Evolutionary conservation across 352 stramenopile genomes (phyloP).

Genomic region (Pythium myriotylum): DNA sequence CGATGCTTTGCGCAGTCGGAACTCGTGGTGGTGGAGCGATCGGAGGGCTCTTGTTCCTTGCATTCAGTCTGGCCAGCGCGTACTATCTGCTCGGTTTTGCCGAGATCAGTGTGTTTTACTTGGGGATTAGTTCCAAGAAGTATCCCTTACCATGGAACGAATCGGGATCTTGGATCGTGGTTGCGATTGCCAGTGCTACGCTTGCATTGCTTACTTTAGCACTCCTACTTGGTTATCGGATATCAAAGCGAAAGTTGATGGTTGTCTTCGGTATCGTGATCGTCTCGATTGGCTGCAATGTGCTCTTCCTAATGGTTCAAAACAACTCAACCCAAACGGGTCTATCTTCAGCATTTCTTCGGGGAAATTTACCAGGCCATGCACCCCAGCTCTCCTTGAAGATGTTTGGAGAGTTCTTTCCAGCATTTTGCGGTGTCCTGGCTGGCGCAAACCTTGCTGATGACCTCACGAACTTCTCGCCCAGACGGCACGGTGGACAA

Average conservation of each 20-base stretch:
- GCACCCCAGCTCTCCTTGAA: constrained; percentile 24
- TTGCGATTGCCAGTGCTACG: constrained; percentile 35
- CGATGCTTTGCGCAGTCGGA: constrained; percentile 31
- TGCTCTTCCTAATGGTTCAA: constrained; percentile 36
- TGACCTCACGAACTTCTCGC: constrained; percentile 2
- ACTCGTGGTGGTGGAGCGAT: constrained; percentile 40
- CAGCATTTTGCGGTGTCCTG: constrained; percentile 47
- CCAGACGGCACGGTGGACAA: background rate
- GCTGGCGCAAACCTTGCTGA: constrained; percentile 43
- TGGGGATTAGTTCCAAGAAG: constrained; percentile 25
- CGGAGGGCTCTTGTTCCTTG: constrained; percentile 39
- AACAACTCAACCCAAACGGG: constrained; percentile 36
- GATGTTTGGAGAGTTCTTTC: constrained; percentile 51
- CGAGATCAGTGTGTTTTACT: constrained; percentile 50
- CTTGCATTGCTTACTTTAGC: constrained; percentile 24
- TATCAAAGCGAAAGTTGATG: constrained; percentile 27
- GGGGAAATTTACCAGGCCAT: constrained; percentile 30
- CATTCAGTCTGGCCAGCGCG: constrained; percentile 39
- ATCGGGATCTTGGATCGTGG: constrained; percentile 35
- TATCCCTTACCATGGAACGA: constrained; percentile 44
- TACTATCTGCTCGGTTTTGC: constrained; percentile 56
- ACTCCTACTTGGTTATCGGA: constrained; percentile 21
- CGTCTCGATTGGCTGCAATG: constrained; percentile 37
- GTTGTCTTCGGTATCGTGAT: constrained; percentile 46
- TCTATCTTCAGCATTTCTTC: constrained; percentile 29